Evolutionary conservation across 768 basidiomycete species (phyloP).

Genomic region (Agrocybe praecox): DNA sequence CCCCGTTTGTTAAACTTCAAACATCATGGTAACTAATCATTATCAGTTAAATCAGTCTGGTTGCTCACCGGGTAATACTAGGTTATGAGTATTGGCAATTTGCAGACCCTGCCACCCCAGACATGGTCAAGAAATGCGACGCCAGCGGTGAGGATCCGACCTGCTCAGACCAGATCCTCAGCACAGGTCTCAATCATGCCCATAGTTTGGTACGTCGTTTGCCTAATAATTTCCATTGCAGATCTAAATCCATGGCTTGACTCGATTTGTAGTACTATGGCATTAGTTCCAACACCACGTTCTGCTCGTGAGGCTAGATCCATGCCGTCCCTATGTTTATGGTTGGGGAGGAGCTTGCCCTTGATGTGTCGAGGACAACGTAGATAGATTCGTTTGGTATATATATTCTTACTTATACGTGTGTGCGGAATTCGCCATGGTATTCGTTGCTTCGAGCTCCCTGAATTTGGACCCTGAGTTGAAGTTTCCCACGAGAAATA

Average conservation of each 20-base stretch:
- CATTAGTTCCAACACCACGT: no score
- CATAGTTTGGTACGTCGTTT: background rate
- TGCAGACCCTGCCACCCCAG: conserved; percentile 36
- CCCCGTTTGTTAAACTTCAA: conserved; percentile 43
- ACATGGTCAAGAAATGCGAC: conserved; percentile 38
- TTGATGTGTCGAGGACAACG: no score
- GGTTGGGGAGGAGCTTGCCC: no score
- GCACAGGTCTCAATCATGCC: background rate
- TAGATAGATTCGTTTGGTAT: no score
- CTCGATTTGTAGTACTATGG: no score
- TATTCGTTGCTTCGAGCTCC: background rate
- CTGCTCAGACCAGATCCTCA: conserved; percentile 31
- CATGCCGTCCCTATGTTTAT: no score
- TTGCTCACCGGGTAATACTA: conserved; percentile 8
- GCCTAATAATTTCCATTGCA: no score
- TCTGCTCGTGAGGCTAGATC: no score
- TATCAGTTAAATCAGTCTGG: background rate
- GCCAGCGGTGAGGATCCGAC: conserved; percentile 41
- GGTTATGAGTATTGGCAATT: conserved; percentile 49
- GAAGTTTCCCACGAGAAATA: background rate
- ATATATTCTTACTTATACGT: no score
- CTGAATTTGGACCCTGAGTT: background rate
- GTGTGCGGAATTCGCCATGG: background rate
- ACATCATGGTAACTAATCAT: conserved; percentile 42
- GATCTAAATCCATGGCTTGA: no score